Base-by-base conservation (phyloP, 148 eudicot genomes). In the Silene latifolia region DNA sequence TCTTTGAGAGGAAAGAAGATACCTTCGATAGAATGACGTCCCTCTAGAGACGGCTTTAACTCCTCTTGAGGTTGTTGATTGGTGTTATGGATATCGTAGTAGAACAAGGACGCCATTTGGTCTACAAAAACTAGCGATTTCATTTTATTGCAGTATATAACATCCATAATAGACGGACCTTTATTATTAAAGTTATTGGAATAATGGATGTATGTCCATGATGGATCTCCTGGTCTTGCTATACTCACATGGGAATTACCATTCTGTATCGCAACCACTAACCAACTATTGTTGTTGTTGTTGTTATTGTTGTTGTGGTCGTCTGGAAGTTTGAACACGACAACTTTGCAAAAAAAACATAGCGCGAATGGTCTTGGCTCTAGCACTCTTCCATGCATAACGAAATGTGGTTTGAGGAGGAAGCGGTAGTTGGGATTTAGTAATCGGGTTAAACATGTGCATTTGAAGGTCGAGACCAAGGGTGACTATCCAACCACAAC, bases 401-500 rank as follows among this genome's bases (percentile, higher is more conserved):
- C 11, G 70, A 21, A 67, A 67, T 67, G 70, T 67, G 23, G 70
- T n/a, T 47, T 76, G 78, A 1, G 72, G 57, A 53, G 72, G 78
- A 21, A 76, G 78, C 19, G 51, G 72, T 20, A 76, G 72, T 27
- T 47, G 72, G 27, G 78, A n/a, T 42, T 56, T 76, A 7, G 72
- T 67, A 62, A 80, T 20, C 8, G 83, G 83, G 54, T 80, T 80
- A 4, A 72, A 27, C 8, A 80, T 20, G 32, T 80, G 44, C 72
- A 75, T 71, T 3, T 71, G 39, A 8, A 25, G 42, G 29, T 74
- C 75, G 32, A 59, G 25, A 17, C 74, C 82, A 5, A 80, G n/a
- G n/a, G 48, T 75, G 25, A 80, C 75, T 66, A 80, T 63, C 79
- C 82, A 80, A 54, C 82, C 81, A 78, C 74, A n/a, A n/a, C n/a